Percentiles rank a stretch among this genome's conserved stretches.
These are phyloP conservation scores for Cordyceps javanica DNA, from an alignment of 2,329 filamentous ascomycete genomes.

Conservation along the genomic window DNA sequence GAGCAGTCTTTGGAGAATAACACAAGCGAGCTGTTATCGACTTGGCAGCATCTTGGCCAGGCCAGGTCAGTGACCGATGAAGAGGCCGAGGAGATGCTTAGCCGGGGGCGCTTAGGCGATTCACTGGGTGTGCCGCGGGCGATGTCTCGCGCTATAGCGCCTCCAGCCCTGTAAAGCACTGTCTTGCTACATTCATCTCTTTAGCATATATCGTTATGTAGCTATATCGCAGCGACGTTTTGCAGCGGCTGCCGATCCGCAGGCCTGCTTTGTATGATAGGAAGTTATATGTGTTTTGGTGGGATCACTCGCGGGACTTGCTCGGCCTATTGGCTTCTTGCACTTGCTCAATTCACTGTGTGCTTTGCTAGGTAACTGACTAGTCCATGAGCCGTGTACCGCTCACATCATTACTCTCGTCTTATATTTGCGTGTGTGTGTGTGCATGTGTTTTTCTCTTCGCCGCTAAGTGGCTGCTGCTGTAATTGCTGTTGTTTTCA, in stretches of 20 bases:
- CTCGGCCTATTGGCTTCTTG: too few relatives aligned
- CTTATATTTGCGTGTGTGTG: neutral
- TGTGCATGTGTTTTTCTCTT: neutral
- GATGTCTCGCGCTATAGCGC: neutral
- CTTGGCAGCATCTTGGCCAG: constrained; percentile 52
- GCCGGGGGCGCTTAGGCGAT: constrained; percentile 42
- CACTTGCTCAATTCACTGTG: neutral
- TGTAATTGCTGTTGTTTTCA: neutral
- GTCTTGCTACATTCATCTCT: neutral
- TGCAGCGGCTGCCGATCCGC: neutral
- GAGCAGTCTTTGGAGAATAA: neutral
- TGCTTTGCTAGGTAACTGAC: too few relatives aligned
- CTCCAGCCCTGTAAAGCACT: neutral
- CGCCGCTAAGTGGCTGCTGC: too few relatives aligned
- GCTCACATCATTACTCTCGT: neutral
- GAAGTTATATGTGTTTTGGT: neutral
- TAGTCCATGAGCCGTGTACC: too few relatives aligned
- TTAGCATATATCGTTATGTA: neutral
- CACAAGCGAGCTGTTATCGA: constrained; percentile 34
- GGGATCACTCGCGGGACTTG: too few relatives aligned
- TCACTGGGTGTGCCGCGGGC: constrained; percentile 22
- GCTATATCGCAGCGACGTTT: neutral
- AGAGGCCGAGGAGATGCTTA: constrained; percentile 53
- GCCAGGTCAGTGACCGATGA: constrained; percentile 44
- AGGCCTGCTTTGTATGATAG: neutral